Base-by-base conservation (phyloP, 179 eudicot genomes). In the Patellifolia procumbens region DNA sequence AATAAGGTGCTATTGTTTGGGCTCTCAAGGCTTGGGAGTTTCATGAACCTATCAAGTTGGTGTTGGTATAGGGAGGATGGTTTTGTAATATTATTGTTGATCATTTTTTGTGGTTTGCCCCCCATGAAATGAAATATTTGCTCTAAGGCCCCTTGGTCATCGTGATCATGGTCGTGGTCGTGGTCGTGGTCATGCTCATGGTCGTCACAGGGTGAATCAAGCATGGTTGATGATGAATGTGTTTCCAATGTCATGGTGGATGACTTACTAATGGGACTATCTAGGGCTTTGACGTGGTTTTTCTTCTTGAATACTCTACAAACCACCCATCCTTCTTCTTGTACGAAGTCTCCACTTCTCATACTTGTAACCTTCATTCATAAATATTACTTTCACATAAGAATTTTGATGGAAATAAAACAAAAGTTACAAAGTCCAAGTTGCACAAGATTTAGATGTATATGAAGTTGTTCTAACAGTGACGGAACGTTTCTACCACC, bases 291-390 rank as follows among this genome's bases (percentile, higher is more conserved):
- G 43, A 81, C 73, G 69, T 76, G 85, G 79, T 76, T 79, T 77
- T 85, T 90, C 88, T 90, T 90, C 84, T 83, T 90, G 84, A 90
- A 90, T 51, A 86, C 80, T 35, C 89, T 82, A 73, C 94, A 90
- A 24, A 90, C 90, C 45, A 90, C 94, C 94, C 94, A 90, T 56
- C 94, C 92, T 77, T 88, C 92, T 80, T 90, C 94, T 70, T 83
- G 88, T 34, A 69, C 68, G 29, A 68, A 63, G 16, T 86, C 93
- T 60, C 84, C 91, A 31, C 53, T 81, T 24, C 51, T 56, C 49
- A 78, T 70, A 63, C 61, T 76, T 49, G 77, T 37, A 10, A 85
- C 86, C 88, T 87, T 56, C 34, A 72, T 20, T 24, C 19, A 45
- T 1, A 15, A 6, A 45, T 1, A 42, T 9, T 0, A 65, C 1